Evolutionary conservation across 768 basidiomycete species (phyloP), one percentile per base, ranked within the genome.

Genomic region (Boletus subparvulus): DNA sequence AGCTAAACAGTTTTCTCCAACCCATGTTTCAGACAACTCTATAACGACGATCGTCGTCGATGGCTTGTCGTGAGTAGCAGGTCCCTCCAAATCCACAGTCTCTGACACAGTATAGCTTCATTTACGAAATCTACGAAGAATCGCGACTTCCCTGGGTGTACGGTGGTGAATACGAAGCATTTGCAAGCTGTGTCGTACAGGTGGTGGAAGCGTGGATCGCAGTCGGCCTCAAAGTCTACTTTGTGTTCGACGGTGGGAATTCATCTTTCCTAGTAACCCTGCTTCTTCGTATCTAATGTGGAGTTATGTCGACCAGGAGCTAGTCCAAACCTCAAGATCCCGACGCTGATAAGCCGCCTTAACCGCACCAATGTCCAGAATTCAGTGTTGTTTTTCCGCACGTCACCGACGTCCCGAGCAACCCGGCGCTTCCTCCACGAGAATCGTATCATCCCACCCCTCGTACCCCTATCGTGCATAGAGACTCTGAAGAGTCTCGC

Each of bases 71-170:
- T 93, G 70, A 85, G 91, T 85, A 44, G 2, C 47, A 43, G 5
- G 32, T 40, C 24, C 41, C 40, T 30, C 24, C 26, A 43, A 50
- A 54, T 55, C 40, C 36, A 46, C 48, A 56, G 6, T 53, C 40
- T 65, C 43, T 13, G 16, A 56, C 52, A 32, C 44, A 47, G 50
- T 39, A 41, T 60, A 93, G 91, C 37, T 90, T 94, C 72, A 88
- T 93, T 58, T 92, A 86, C 67, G 79, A 82, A 60, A 55, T 92
- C 21, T 78, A 88, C 57, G 72, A 79, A 30, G 76, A 77, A 52
- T 84, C 85, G 3, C 77, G 74, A 54, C 74, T 91, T 46, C 85
- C 89, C 7, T 93, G 91, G 92, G 88, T 90, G 1, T 94, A 90
- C 64, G 92, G 92, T 7, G 92, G 92, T 13, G 90, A 94, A 71